Conservation (phyloP, 257 asterid genomes). For the Plantago ovata region DNA sequence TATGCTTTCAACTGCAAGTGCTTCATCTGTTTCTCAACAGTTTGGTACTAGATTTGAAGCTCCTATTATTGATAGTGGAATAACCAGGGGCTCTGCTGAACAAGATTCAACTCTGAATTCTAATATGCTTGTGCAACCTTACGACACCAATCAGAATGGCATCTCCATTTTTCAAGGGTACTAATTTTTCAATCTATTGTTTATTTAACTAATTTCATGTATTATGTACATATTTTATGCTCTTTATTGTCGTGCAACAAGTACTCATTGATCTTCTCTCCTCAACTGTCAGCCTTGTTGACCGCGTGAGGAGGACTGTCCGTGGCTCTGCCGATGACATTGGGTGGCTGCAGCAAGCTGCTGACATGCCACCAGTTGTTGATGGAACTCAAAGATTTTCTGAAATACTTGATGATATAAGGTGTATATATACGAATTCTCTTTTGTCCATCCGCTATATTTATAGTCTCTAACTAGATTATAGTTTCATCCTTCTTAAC, state of each 20-base stretch:
- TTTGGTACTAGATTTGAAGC: conserved; percentile 40
- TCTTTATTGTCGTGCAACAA: neutral
- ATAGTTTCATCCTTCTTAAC: conserved; percentile 22
- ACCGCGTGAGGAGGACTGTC: conserved; percentile 75
- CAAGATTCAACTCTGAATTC: conserved; percentile 38
- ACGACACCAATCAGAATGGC: conserved; percentile 48
- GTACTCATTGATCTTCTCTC: conserved; percentile 14
- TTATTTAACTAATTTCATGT: neutral
- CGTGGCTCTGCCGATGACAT: conserved; percentile 97
- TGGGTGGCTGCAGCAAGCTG: conserved; percentile 78
- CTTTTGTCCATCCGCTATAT: conserved; percentile 8
- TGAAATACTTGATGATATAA: conserved; percentile 74
- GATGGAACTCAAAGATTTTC: conserved; percentile 78
- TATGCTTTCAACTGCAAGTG: conserved; percentile 35
- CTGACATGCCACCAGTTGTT: conserved; percentile 86
- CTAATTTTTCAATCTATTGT: conserved; percentile 11
- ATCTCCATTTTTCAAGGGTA: conserved; percentile 84
- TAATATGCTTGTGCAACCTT: conserved; percentile 30
- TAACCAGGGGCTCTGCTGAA: conserved; percentile 38
- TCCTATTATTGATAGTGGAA: conserved; percentile 52
- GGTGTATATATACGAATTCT: conserved; percentile 31
- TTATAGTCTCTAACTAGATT: conserved; percentile 17
- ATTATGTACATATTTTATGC: neutral
- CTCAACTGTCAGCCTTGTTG: conserved; percentile 38
- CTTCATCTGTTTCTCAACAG: conserved; percentile 34